Evolutionary conservation across 2,329 filamentous ascomycete genomes (phyloP), one percentile per base, ranked within the genome.

Genomic region (Fusarium sp.): DNA sequence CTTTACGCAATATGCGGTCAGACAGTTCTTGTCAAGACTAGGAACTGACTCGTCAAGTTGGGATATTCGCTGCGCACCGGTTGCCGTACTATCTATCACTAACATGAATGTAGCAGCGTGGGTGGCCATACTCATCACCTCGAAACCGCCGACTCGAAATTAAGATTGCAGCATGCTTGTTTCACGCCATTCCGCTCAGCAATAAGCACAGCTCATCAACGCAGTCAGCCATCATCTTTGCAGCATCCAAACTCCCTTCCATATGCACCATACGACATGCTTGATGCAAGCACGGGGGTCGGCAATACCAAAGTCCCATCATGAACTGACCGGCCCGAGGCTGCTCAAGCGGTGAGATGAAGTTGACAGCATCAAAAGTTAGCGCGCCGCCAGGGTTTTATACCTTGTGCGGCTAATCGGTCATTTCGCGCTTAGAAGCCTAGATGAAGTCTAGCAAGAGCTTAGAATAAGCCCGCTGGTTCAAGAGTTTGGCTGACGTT

Each of bases 331-430:
- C 41, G 42, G 54, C 43, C 63, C 54, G 48, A 71, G 47, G 57
- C 41, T 62, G 54, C 44, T 37, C 47, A 57, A 63, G 69, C 69
- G 69, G 69, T 72, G 69, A 72, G 69, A 70, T 66, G 57, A 68
- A 43, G 62, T 71, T 60, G 66, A 57, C 37, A 58, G 24, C 69
- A 57, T 71, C 50, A 69, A 29, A 50, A 35, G 46, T 33, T 71
- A 71, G 66, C 62, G 60, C 41, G 43, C 38, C 57, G 57, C 53
- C 66, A 57, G 57, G 66, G 47, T 58, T 64, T 66, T 56, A 50
- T 54, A 68, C 58, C 68, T 67, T 42, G 49, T 68, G 68, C 68
- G 61, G 68, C 61, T 71, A 66, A 63, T 63, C 59, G 37, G 38
- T 47, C 56, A 57, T 56, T 55, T 47, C 42, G 62, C 66, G 57